Evolutionary conservation across 129 eudicot genomes (phyloP).

Genomic region (Escallonia rubra): DNA sequence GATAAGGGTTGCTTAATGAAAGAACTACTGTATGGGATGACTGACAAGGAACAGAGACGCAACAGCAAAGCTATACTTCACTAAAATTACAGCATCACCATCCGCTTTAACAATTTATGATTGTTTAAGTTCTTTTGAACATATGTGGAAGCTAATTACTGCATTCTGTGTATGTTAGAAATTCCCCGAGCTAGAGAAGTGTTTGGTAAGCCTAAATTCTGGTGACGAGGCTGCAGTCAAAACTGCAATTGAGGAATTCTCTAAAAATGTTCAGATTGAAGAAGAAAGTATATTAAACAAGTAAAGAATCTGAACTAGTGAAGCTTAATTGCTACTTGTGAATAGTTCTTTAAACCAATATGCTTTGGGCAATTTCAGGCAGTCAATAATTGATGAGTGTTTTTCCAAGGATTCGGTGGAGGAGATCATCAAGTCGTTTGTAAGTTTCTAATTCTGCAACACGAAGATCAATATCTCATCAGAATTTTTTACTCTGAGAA

Average conservation of each 20-base stretch:
- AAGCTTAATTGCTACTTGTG: conserved; percentile 4
- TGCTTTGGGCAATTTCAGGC: conserved; percentile 36
- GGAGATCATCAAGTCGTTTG: conserved; percentile 72
- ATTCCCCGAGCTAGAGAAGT: conserved; percentile 57
- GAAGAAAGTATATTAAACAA: conserved; percentile 75
- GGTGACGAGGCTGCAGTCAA: conserved; percentile 63
- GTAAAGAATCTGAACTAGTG: conserved; percentile 36
- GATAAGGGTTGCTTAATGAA: neutral
- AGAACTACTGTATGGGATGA: neutral
- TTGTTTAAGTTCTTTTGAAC: neutral
- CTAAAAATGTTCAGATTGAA: conserved; percentile 51
- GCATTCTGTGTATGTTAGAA: conserved; percentile 36
- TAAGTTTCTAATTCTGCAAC: conserved; percentile 26
- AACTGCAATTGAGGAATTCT: conserved; percentile 79
- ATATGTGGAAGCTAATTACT: conserved; percentile 1
- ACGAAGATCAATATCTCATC: no score
- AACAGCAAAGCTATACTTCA: neutral
- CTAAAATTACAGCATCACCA: no score
- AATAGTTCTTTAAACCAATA: conserved; percentile 1
- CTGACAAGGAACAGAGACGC: neutral
- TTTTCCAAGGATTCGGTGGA: conserved; percentile 85
- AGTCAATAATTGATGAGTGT: conserved; percentile 60
- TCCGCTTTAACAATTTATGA: no score
- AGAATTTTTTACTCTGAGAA: no score
- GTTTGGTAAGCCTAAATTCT: conserved; percentile 48